Base-by-base conservation (phyloP, 2,329 filamentous ascomycete genomes). In the Raffaelea ambrosiae region DNA sequence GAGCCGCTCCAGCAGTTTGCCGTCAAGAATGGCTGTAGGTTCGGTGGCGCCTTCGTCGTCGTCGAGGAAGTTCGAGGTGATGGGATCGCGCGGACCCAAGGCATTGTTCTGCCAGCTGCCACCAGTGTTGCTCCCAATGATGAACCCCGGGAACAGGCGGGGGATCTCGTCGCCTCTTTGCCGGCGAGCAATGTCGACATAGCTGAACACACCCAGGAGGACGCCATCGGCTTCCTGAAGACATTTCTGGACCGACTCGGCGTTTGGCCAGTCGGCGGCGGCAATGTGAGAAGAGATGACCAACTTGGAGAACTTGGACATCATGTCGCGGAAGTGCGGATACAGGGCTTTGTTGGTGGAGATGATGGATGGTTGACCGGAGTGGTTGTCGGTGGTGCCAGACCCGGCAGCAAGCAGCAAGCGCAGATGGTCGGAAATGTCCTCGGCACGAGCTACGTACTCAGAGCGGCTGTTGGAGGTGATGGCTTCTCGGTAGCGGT, bases 281-380 rank as follows among this genome's bases (percentile, higher is more conserved):
- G 93, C 93, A 62, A 98, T 96, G 62, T 98, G 93, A 14, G 93
- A 97, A 3, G 93, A 98, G 43, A 98, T 83, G 40, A 98, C 93
- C 10, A 98, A 75, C 65, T 98, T 98, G n/a, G 93, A 97, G 64
- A 98, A 98, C 58, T 95, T 90, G 40, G 93, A 97, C 93, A 98
- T 98, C 83, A 97, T 97, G 62, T 97, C 93, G 47, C 93, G 78
- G 67, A 98, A 98, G 66, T 97, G 90, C 21, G 93, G 93, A 61
- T 97, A 97, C 16, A 98, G 72, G 0, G 89, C 87, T 65, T 97
- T 97, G 72, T 98, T 98, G 5, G 88, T 94, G 7, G 90, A 96
- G 51, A 98, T 98, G 59, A 98, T 96, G n/a, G 93, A 97, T 4
- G 93, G 93, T 57, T 97, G 95, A 39, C 93, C 93, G 19, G 93